Conservation (phyloP, 2,329 filamentous ascomycete species). For the Metarhizium brunneum region DNA sequence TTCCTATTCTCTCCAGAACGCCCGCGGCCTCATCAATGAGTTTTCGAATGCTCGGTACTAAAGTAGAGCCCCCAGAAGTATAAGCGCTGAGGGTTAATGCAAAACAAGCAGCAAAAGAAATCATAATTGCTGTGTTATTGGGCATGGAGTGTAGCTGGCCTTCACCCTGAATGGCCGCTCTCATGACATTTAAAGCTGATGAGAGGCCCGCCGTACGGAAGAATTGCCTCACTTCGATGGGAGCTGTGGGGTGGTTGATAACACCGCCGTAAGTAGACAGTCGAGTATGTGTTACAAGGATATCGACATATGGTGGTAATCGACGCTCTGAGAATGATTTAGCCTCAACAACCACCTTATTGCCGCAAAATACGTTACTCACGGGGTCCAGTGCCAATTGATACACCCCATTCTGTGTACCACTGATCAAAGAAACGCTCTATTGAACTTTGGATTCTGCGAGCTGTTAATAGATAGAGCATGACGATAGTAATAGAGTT, state of each 20-base stretch:
- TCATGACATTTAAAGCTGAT: constrained; percentile 65
- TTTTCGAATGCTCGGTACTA: constrained; percentile 53
- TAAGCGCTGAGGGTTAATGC: constrained; percentile 55
- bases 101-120: constrained; percentile 64
- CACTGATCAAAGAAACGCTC: constrained; percentile 58
- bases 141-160: constrained; percentile 63
- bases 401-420: constrained; percentile 52
- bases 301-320: constrained; percentile 66
- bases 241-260: constrained; percentile 65
- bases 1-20: constrained; percentile 60
- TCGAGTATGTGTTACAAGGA: constrained; percentile 62
- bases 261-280: constrained; percentile 67
- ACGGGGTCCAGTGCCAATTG: constrained; percentile 42
- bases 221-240: constrained; percentile 60
- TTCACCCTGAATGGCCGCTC: constrained; percentile 64
- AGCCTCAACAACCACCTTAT: constrained; percentile 15
- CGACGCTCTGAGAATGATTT: constrained; percentile 24
- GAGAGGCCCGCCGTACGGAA: constrained; percentile 64
- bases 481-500: constrained; percentile 17
- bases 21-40: constrained; percentile 60
- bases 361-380: constrained; percentile 16
- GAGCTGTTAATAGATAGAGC: constrained; percentile 12
- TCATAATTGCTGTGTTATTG: constrained; percentile 73
- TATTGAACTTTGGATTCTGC: constrained; percentile 45
- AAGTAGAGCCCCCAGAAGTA: constrained; percentile 44